These are phyloP conservation scores for Zygoascus tannicola DNA, from an alignment of 805 yeast genomes.

Conservation along the genomic window DNA sequence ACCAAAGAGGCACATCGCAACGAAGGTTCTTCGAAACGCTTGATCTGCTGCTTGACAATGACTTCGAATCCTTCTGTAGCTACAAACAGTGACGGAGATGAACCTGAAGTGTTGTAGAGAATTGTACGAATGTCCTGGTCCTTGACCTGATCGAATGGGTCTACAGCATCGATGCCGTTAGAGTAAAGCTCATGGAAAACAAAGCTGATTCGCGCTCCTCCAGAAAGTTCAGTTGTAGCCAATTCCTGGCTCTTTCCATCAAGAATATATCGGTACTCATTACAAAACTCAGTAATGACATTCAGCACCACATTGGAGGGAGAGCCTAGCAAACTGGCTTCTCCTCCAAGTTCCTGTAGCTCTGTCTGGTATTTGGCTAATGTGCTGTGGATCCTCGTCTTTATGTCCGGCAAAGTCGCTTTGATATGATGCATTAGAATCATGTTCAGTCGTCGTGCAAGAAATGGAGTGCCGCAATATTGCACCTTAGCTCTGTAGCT, in stretches of 20 bases:
- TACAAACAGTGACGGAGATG: slow-evolving; percentile 91
- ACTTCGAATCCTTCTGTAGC: slow-evolving; percentile 97
- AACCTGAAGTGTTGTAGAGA: slow-evolving; percentile 93
- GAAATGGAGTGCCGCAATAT: slow-evolving; percentile 93
- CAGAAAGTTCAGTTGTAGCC: slow-evolving; percentile 82
- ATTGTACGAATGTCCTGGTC: slow-evolving; percentile 95
- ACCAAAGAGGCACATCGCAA: slow-evolving; percentile 82
- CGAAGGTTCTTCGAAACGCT: slow-evolving; percentile 89
- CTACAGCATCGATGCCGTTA: slow-evolving; percentile 84
- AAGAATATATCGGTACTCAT: slow-evolving; percentile 81
- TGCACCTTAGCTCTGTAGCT: slow-evolving; percentile 85
- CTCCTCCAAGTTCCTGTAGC: slow-evolving; percentile 53
- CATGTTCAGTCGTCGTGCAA: slow-evolving; percentile 85
- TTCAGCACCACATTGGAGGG: slow-evolving; percentile 85
- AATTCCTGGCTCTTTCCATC: slow-evolving; percentile 93
- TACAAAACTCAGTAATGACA: slow-evolving; percentile 88
- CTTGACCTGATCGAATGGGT: slow-evolving; percentile 93
- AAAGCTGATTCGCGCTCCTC: slow-evolving; percentile 96
- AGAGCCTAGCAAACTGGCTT: slow-evolving; percentile 63
- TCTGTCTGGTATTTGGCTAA: slow-evolving; percentile 80
- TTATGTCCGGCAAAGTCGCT: slow-evolving; percentile 85
- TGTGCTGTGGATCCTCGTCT: slow-evolving; percentile 78
- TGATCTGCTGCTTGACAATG: slow-evolving; percentile 83
- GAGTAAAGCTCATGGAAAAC: slow-evolving; percentile 96
- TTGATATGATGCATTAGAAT: slow-evolving; percentile 86